These are phyloP conservation scores for Hysterium pulicare DNA, from an alignment of 2,329 filamentous ascomycete species.

Conservation along the genomic window DNA sequence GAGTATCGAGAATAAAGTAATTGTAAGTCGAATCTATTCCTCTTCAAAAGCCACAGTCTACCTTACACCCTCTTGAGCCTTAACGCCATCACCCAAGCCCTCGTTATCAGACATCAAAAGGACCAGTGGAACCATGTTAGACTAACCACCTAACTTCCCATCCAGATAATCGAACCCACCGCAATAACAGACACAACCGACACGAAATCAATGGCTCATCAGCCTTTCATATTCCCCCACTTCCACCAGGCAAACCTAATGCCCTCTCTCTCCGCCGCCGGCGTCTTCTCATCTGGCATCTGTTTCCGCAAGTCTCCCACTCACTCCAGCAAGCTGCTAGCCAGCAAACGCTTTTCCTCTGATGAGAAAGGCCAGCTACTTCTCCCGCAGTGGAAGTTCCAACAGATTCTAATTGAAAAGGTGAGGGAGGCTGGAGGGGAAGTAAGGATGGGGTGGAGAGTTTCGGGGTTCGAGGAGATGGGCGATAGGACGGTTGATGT, in stretches of 20 bases:
- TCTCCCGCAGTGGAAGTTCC: constrained; percentile 31
- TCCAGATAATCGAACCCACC: constrained; percentile 24
- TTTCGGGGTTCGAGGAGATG: constrained; percentile 13
- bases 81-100: too few relatives aligned
- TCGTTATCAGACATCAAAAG: too few relatives aligned
- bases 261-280: constrained; percentile 29
- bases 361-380: constrained; percentile 25
- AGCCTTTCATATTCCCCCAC: constrained; percentile 40
- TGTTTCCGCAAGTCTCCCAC: constrained; percentile 23
- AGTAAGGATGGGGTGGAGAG: constrained; percentile 18
- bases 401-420: constrained; percentile 21
- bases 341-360: constrained; percentile 19
- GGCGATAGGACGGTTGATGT: constrained; percentile 10
- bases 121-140: too few relatives aligned
- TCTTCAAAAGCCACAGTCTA: too few relatives aligned
- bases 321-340: constrained; percentile 15
- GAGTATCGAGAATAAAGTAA: constrained; percentile 28
- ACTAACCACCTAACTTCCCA: neutral
- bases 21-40: constrained; percentile 20
- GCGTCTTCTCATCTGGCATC: constrained; percentile 20
- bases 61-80: too few relatives aligned
- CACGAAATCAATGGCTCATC: constrained; percentile 43
- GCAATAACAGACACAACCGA: constrained; percentile 23
- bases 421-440: constrained; percentile 14
- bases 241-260: constrained; percentile 37